phyloP scores from a whole-genome alignment of 2,329 filamentous ascomycete species.

The Clarireedia homoeocarpa region DNA sequence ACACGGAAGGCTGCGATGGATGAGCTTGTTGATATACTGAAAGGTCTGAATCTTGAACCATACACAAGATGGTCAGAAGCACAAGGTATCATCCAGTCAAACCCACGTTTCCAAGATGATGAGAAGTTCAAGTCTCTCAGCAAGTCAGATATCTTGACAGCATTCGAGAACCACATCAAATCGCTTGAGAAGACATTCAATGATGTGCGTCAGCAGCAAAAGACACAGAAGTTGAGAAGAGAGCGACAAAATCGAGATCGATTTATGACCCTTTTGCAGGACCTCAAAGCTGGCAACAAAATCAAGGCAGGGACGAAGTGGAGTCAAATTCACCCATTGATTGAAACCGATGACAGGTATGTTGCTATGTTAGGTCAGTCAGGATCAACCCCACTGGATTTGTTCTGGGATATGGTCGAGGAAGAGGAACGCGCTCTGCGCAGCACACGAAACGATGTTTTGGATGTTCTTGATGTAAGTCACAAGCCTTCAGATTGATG shows the following conservation, averaged over 20 bases:
- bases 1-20: constrained; percentile 76
- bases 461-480: constrained; percentile 82
- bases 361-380: constrained; percentile 72
- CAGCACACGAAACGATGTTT: constrained; percentile 70
- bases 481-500: not conserved
- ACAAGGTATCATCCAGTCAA: constrained; percentile 70
- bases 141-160: constrained; percentile 83
- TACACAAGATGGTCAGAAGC: constrained; percentile 94
- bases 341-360: constrained; percentile 79
- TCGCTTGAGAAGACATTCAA: constrained; percentile 85
- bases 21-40: constrained; percentile 69
- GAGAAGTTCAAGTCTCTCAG: constrained; percentile 79
- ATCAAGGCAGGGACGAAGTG: constrained; percentile 90
- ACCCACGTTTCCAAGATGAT: constrained; percentile 69
- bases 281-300: constrained; percentile 66
- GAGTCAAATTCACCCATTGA: constrained; percentile 67
- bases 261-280: constrained; percentile 66
- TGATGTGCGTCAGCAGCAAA: constrained; percentile 80
- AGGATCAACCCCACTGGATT: constrained; percentile 78
- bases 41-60: constrained; percentile 75
- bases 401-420: constrained; percentile 95
- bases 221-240: constrained; percentile 68
- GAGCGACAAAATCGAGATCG: constrained; percentile 82
- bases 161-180: constrained; percentile 94
- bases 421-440: constrained; percentile 87